Conservation (phyloP, 495 filamentous ascomycete genomes). For the Parmelia sp. region DNA sequence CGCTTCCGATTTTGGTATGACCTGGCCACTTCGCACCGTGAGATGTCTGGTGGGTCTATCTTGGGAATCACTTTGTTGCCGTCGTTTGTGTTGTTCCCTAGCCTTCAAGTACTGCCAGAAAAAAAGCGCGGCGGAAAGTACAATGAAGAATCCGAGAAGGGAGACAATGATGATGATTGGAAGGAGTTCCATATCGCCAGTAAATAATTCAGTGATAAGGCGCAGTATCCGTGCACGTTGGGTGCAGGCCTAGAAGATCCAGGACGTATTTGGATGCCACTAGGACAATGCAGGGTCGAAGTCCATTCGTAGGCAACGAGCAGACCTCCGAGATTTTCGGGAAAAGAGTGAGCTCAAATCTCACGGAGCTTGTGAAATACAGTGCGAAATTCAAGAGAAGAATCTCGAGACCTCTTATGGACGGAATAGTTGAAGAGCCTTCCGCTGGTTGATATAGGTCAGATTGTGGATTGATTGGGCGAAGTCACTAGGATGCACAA, state of each 20-base stretch:
- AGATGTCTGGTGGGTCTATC: slow-evolving; percentile 21
- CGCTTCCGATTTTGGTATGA: slow-evolving; percentile 20
- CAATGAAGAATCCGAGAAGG: slow-evolving; percentile 25
- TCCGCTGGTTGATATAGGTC: neutral
- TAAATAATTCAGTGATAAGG: neutral
- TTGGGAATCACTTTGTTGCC: slow-evolving; percentile 8
- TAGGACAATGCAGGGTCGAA: slow-evolving; percentile 5
- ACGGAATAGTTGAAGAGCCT: neutral
- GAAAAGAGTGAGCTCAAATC: neutral
- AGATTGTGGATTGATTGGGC: neutral
- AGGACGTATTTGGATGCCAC: neutral
- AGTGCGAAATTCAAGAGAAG: neutral
- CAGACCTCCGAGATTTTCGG: neutral
- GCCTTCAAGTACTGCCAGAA: slow-evolving; percentile 21
- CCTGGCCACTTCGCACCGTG: slow-evolving; percentile 26
- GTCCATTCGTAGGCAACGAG: slow-evolving; percentile 1
- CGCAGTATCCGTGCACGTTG: neutral
- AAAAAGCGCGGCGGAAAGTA: slow-evolving; percentile 21
- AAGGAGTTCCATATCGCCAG: slow-evolving; percentile 23
- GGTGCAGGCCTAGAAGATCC: neutral
- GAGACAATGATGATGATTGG: slow-evolving; percentile 28
- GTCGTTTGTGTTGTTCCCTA: slow-evolving; percentile 13
- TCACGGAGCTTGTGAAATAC: neutral
- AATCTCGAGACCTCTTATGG: neutral
- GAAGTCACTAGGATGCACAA: slow-evolving; percentile 3